Conservation (phyloP, 2,329 filamentous ascomycete species). For the Knoxdaviesia capensis region DNA sequence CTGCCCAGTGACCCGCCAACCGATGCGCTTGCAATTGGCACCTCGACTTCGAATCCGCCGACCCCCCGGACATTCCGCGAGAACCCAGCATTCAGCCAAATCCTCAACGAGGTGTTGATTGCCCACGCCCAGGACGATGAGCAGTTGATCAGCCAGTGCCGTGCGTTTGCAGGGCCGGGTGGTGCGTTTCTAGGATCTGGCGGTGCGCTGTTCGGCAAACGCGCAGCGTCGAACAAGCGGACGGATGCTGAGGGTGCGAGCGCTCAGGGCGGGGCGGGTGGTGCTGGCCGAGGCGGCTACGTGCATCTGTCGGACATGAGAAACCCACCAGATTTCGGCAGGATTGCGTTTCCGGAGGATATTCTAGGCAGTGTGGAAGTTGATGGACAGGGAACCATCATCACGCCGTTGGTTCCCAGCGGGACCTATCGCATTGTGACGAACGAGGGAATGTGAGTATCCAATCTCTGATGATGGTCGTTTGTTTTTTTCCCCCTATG, state of each 20-base stretch:
- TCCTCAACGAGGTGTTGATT: constrained; percentile 35
- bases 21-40: constrained; percentile 34
- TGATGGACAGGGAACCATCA: constrained; percentile 31
- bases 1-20: constrained; percentile 37
- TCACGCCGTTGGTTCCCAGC: constrained; percentile 37
- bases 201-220: constrained; percentile 22
- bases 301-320: constrained; percentile 44
- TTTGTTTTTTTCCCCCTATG: neutral
- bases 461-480: too few species aligned
- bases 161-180: constrained; percentile 37
- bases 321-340: constrained; percentile 44
- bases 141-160: constrained; percentile 32
- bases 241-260: constrained; percentile 34
- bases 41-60: constrained; percentile 35
- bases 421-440: constrained; percentile 45
- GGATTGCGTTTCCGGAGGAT: constrained; percentile 50
- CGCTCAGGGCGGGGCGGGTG: constrained; percentile 40
- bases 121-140: constrained; percentile 36
- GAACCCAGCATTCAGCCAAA: constrained; percentile 36
- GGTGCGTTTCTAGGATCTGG: constrained; percentile 30
- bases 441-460: constrained; percentile 45
- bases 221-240: neutral
- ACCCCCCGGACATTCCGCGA: constrained; percentile 38
- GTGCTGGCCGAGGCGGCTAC: constrained; percentile 38
- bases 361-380: constrained; percentile 50